Percentiles rank a stretch among this genome's conserved stretches.
phyloP scores from a whole-genome alignment of 2,329 filamentous ascomycete species.

The Colletotrichum zoysiae region DNA sequence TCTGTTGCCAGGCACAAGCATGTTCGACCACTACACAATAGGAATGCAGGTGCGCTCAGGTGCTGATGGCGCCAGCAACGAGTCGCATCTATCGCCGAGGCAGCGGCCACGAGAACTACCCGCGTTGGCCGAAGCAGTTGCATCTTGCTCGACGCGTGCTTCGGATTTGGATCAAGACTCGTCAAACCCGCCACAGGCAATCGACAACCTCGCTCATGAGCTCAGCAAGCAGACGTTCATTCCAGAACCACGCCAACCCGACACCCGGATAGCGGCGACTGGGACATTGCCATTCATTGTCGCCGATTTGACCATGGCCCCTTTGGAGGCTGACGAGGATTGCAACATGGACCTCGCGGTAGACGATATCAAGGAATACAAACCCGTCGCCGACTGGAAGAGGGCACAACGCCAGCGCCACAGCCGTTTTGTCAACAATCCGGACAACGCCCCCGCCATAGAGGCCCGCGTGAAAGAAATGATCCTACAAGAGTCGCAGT shows the following conservation, averaged over 20 bases:
- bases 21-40: constrained; percentile 37
- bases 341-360: constrained; percentile 27
- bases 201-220: constrained; percentile 31
- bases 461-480: constrained; percentile 31
- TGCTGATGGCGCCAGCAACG: constrained; percentile 7
- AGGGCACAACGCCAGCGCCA: constrained; percentile 34
- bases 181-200: constrained; percentile 14
- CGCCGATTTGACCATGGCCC: constrained; percentile 12
- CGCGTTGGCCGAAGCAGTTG: background rate
- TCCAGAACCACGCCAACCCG: constrained; percentile 10
- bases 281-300: constrained; percentile 8
- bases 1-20: background rate
- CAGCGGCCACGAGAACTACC: constrained; percentile 24
- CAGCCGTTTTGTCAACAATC: constrained; percentile 35
- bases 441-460: constrained; percentile 28
- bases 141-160: background rate
- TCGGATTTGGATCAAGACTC: background rate
- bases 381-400: constrained; percentile 36
- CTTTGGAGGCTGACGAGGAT: constrained; percentile 37
- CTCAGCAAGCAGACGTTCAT: constrained; percentile 36
- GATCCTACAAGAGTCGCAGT: constrained; percentile 28
- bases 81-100: constrained; percentile 30
- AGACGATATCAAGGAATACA: constrained; percentile 23
- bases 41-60: constrained; percentile 31
- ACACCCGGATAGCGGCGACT: background rate